A percentile compares a stretch with the other conserved stretches of the same genome.
Conservation (phyloP, 2,329 filamentous ascomycete species). For the Aspergillus chevalieri region DNA sequence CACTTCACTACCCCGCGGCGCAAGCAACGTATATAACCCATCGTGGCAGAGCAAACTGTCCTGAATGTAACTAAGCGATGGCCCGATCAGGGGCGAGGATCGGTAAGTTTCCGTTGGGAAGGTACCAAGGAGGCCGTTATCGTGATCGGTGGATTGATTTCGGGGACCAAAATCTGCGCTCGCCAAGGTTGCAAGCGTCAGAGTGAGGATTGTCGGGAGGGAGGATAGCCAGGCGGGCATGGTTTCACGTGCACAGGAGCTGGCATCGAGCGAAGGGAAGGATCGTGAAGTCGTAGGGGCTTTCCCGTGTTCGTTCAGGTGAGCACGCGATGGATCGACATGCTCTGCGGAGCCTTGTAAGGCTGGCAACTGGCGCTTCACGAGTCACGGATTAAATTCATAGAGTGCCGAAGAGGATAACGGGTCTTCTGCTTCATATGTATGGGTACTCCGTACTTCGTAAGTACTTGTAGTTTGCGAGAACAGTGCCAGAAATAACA, state of each 20-base stretch:
- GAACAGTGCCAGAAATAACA: too few relatives aligned
- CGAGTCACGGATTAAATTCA: too few relatives aligned
- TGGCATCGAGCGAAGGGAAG: too few relatives aligned
- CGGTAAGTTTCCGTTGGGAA: constrained; percentile 23
- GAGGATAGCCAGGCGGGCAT: background rate
- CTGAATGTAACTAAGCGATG: constrained; percentile 20
- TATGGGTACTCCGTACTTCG: too few relatives aligned
- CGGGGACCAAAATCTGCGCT: constrained; percentile 12
- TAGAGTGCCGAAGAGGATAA: too few relatives aligned
- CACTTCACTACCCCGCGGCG: constrained; percentile 31
- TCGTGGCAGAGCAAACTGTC: constrained; percentile 30
- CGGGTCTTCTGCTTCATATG: too few relatives aligned
- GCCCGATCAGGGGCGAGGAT: constrained; percentile 17
- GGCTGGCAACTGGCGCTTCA: too few relatives aligned
- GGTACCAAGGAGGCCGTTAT: constrained; percentile 14
- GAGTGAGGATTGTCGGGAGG: background rate
- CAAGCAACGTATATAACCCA: constrained; percentile 35
- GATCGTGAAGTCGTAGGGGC: too few relatives aligned
- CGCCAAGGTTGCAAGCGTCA: background rate
- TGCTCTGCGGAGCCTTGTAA: too few relatives aligned
- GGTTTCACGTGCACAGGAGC: background rate
- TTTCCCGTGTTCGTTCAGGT: background rate
- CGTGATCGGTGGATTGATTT: constrained; percentile 11
- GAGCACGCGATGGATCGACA: background rate
- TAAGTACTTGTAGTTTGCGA: too few relatives aligned